Evolutionary conservation across 177 flowering plant species (phyloP).

Genomic region (Vitis hybrid): DNA sequence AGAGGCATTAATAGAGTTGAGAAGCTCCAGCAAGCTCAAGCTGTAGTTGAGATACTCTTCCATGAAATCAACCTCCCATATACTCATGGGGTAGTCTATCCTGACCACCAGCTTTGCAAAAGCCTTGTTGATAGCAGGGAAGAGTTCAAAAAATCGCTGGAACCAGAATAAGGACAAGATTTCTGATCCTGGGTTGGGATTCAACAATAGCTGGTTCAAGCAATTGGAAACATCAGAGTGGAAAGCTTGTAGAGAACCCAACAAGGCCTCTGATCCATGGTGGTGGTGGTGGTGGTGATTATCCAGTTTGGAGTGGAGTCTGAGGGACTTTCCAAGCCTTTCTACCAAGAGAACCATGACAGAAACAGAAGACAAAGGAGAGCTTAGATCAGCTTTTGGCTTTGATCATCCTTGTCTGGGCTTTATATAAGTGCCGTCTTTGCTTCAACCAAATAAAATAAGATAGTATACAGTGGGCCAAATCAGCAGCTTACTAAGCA

Average conservation of each 20-base stretch:
- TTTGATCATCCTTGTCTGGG: background rate
- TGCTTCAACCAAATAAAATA: too few relatives aligned
- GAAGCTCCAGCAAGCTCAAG: conserved; percentile 35
- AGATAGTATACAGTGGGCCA: too few relatives aligned
- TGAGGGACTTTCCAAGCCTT: conserved; percentile 22
- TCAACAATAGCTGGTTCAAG: conserved; percentile 18
- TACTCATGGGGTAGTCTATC: conserved; percentile 41
- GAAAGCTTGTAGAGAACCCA: conserved; percentile 37
- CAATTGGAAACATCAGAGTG: conserved; percentile 29
- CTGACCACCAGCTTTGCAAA: conserved; percentile 48
- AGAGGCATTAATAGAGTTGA: conserved; percentile 40
- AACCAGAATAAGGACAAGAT: conserved; percentile 33
- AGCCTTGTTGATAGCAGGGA: conserved; percentile 34
- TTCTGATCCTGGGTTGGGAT: conserved; percentile 20
- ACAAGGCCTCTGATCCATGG: conserved; percentile 14
- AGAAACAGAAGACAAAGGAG: background rate
- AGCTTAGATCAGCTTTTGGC: background rate
- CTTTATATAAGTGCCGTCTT: background rate
- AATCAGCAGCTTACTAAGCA: too few relatives aligned
- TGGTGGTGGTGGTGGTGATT: conserved; percentile 25
- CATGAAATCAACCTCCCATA: conserved; percentile 34
- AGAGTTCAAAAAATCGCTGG: conserved; percentile 28
- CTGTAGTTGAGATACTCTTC: conserved; percentile 48
- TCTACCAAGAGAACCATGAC: conserved; percentile 38
- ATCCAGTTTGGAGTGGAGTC: conserved; percentile 30